Conservation (phyloP, 75 land plant species). For the Cryptomeria japonica region DNA sequence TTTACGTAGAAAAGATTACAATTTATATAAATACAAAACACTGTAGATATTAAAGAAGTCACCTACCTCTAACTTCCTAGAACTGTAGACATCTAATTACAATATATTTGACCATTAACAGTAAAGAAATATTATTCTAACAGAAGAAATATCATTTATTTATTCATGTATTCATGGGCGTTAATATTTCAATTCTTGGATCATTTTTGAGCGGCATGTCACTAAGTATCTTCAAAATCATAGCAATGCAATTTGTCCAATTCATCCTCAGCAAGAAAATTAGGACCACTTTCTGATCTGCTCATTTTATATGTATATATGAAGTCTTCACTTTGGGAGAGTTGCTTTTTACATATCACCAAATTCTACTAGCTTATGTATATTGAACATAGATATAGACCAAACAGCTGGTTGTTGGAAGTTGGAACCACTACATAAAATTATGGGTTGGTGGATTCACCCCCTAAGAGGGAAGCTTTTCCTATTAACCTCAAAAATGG, state of each 20-base stretch:
- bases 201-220: background rate
- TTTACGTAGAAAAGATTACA: too few species aligned
- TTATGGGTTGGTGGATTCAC: background rate
- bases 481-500: background rate
- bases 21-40: too few species aligned
- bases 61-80: too few species aligned
- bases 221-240: background rate
- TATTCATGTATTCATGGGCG: background rate
- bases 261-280: background rate
- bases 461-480: background rate
- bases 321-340: background rate
- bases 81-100: too few species aligned
- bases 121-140: too few species aligned
- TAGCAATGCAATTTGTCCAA: background rate
- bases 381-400: background rate
- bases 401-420: background rate
- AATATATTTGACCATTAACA: too few species aligned
- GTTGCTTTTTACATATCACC: too few species aligned
- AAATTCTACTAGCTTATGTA: too few species aligned
- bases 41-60: too few species aligned
- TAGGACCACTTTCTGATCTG: background rate
- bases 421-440: background rate
- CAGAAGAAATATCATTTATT: background rate
- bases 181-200: too few species aligned
- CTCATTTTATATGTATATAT: background rate